Percentiles rank a stretch among this genome's conserved stretches.
phyloP scores from a whole-genome alignment of 768 basidiomycete species.

The Tephrocybe sp. region DNA sequence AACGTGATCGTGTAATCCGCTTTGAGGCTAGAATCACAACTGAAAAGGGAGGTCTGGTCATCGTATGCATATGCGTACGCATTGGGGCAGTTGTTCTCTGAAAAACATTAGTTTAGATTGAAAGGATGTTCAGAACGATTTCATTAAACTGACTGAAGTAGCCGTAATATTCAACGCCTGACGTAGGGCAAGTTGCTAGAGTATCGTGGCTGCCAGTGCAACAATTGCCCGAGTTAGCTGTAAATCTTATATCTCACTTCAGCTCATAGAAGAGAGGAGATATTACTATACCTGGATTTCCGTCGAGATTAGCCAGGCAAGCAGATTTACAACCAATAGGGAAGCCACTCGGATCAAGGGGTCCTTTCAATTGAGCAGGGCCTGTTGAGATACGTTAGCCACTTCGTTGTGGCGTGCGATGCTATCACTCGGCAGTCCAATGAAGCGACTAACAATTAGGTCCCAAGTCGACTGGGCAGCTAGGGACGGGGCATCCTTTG shows the following conservation, averaged over 20 bases:
- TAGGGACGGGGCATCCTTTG: conserved; percentile 51
- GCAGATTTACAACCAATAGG: conserved; percentile 64
- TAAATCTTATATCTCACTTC: neutral
- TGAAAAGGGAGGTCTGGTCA: conserved; percentile 57
- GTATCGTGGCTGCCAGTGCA: conserved; percentile 59
- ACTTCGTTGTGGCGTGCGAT: no score
- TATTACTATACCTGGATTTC: conserved; percentile 32
- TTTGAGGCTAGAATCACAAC: conserved; percentile 37
- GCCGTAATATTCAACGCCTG: conserved; percentile 39
- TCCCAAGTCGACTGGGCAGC: conserved; percentile 62
- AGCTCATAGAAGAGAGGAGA: neutral
- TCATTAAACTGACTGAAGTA: conserved; percentile 32
- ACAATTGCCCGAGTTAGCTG: conserved; percentile 62
- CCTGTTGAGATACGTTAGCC: conserved; percentile 30
- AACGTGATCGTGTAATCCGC: conserved; percentile 53
- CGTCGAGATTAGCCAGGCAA: conserved; percentile 45
- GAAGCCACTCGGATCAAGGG: conserved; percentile 51
- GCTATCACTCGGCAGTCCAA: neutral
- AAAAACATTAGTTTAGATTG: neutral
- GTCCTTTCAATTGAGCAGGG: conserved; percentile 51
- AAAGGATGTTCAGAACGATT: neutral
- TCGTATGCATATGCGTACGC: conserved; percentile 59
- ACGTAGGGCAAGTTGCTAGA: conserved; percentile 54
- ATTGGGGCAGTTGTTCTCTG: conserved; percentile 42
- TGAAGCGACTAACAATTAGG: conserved; percentile 46